Evolutionary conservation across 768 basidiomycete species (phyloP).

Genomic region (Exsudoporus frostii): DNA sequence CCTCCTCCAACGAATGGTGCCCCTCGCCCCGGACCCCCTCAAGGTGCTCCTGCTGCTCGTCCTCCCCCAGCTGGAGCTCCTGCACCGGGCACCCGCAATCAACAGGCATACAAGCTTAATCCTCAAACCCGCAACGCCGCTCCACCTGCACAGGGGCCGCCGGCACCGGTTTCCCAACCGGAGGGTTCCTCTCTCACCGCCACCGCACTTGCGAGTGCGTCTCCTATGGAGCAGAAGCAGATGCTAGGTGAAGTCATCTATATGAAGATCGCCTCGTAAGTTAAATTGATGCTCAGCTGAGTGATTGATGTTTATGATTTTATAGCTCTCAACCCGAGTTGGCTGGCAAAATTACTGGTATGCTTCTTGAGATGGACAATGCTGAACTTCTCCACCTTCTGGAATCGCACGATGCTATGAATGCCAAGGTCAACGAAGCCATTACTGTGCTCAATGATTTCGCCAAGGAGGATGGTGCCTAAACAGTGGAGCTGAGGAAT

Average conservation of each 20-base stretch:
- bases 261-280: constrained; percentile 82
- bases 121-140: constrained; percentile 37
- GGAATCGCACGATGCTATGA: constrained; percentile 78
- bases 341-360: constrained; percentile 98
- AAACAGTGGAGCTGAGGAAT: neutral
- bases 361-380: constrained; percentile 99
- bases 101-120: constrained; percentile 32
- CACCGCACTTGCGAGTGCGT: constrained; percentile 54
- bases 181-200: constrained; percentile 60
- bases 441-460: constrained; percentile 86
- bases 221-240: constrained; percentile 92
- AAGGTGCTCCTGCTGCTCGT: constrained; percentile 42
- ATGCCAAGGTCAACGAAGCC: constrained; percentile 89
- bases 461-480: constrained; percentile 41
- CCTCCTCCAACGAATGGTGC: constrained; percentile 55
- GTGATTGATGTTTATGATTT: constrained; percentile 7
- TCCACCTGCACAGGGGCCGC: constrained; percentile 31
- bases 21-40: constrained; percentile 45
- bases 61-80: constrained; percentile 44
- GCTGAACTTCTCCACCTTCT: constrained; percentile 85
- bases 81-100: constrained; percentile 38
- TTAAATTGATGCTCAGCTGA: constrained; percentile 1
- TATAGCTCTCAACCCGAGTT: constrained; percentile 80
- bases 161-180: constrained; percentile 42
- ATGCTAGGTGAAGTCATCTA: constrained; percentile 97